Base-by-base conservation (phyloP, 2,329 filamentous ascomycete species). In the Mollisia scopiformis region DNA sequence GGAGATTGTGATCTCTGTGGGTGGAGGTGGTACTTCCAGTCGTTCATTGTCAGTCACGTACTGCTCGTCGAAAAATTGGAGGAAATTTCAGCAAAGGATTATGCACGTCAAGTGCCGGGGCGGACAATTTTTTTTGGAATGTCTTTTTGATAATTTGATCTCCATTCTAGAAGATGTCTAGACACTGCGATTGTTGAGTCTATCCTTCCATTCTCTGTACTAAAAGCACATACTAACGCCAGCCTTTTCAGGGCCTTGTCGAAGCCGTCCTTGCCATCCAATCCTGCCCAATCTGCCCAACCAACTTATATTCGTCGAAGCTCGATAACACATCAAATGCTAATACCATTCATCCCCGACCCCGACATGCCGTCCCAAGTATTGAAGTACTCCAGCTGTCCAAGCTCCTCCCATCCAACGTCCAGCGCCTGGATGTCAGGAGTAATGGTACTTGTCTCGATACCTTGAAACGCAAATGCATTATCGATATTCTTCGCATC, bases 321-420 rank as follows among this genome's bases (percentile, higher is more conserved):
- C 3, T 13, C 25, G 6, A 16, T 21, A 7, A 30, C 6, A 23
- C 7, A 8, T 62, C 35, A 58, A 47, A 43, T 55, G 13, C 52
- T 19, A 28, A 55, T 47, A 14, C 51, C 50, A 43, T 30, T 54
- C 33, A 31, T 31, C 10, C 53, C 56, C 51, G 58, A 35, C 52
- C 43, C 33, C 35, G 25, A 27, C 3, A 55, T 55, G 6, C 54
- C 59, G 50, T 59, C 33, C 57, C 55, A 58, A 10, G 54, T 54
- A 21, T 16, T 49, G 19, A 57, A 61, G 50, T 59, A 59, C 39
- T 58, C 49, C 53, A 61, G 23, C 39, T 58, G 35, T 10, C 39
- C 58, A 10, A 59, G 14, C 27, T 58, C 60, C 51, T 57, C 31
- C 47, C 60, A 43, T 7, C 52, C 57, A 31, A 49, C 41, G n/a